These are phyloP conservation scores for Pistacia vera DNA, from an alignment of 345 rosid genomes.

Conservation along the genomic window DNA sequence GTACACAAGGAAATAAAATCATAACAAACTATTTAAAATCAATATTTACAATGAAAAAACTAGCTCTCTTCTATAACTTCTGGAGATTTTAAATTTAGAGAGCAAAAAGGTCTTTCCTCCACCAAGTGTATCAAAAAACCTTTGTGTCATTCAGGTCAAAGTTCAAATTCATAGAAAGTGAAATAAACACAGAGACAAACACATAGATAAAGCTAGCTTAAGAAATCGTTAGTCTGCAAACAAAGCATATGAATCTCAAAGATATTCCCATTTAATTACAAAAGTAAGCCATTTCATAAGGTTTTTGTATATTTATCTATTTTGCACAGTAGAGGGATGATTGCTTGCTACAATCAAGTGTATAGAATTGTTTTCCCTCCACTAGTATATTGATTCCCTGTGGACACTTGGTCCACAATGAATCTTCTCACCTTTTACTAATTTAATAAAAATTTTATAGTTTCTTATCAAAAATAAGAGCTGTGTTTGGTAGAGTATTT, in stretches of 20 bases:
- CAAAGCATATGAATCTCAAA: background rate
- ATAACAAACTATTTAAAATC: background rate
- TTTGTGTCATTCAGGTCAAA: background rate
- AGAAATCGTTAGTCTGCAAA: conserved; percentile 9
- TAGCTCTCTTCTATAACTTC: background rate
- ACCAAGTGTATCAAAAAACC: conserved; percentile 3
- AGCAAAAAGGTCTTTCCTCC: background rate
- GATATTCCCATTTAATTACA: background rate
- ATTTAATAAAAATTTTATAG: too few relatives aligned
- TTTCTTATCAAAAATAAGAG: too few relatives aligned
- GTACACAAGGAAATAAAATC: background rate
- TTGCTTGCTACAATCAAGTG: too few relatives aligned
- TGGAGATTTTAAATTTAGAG: background rate
- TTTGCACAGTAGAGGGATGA: too few relatives aligned
- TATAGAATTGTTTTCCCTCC: too few relatives aligned
- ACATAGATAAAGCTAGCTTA: background rate
- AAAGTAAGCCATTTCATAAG: background rate
- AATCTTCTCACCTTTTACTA: too few relatives aligned
- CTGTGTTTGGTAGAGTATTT: too few relatives aligned
- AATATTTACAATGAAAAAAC: background rate
- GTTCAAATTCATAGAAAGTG: background rate
- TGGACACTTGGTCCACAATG: too few relatives aligned
- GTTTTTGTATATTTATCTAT: background rate
- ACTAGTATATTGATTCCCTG: too few relatives aligned
- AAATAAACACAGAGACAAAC: background rate